Conservation (phyloP, 768 basidiomycete species). For the Sarcomyxa edulis region DNA sequence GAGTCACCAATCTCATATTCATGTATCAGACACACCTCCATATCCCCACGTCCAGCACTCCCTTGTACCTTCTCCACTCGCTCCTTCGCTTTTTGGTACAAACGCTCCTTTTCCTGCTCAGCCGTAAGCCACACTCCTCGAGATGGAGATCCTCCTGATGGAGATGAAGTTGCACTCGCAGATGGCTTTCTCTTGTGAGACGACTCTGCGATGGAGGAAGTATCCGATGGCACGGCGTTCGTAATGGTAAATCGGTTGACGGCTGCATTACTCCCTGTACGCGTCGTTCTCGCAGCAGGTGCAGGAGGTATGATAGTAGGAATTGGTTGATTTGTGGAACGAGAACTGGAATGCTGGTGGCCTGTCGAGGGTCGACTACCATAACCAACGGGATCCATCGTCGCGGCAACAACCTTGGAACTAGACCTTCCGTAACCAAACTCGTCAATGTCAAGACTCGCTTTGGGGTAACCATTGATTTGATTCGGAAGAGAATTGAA, state of each 20-base stretch:
- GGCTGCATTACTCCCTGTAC: conserved; percentile 17
- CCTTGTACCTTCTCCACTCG: conserved; percentile 56
- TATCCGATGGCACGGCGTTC: conserved; percentile 26
- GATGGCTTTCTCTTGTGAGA: neutral
- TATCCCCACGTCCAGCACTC: conserved; percentile 14
- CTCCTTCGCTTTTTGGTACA: conserved; percentile 61
- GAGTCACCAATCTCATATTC: neutral
- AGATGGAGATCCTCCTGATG: too few relatives aligned
- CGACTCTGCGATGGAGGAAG: conserved; percentile 10
- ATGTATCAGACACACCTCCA: too few relatives aligned
- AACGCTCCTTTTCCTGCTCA: conserved; percentile 59
- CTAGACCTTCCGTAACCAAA: conserved; percentile 5
- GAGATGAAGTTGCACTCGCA: neutral
- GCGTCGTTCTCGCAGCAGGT: conserved; percentile 16
- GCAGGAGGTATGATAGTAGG: neutral
- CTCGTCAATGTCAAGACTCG: conserved; percentile 9
- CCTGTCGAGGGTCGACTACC: neutral
- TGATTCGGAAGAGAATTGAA: neutral
- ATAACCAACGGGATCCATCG: conserved; percentile 6
- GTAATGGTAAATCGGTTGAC: conserved; percentile 35
- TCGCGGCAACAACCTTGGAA: neutral
- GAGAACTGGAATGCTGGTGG: neutral
- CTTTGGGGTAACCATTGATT: neutral
- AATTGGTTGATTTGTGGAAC: neutral
- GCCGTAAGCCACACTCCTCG: conserved; percentile 44